Evolutionary conservation across 2,329 filamentous ascomycete genomes (phyloP), one percentile per base, ranked within the genome.

Genomic region (Phialophora verrucosa): DNA sequence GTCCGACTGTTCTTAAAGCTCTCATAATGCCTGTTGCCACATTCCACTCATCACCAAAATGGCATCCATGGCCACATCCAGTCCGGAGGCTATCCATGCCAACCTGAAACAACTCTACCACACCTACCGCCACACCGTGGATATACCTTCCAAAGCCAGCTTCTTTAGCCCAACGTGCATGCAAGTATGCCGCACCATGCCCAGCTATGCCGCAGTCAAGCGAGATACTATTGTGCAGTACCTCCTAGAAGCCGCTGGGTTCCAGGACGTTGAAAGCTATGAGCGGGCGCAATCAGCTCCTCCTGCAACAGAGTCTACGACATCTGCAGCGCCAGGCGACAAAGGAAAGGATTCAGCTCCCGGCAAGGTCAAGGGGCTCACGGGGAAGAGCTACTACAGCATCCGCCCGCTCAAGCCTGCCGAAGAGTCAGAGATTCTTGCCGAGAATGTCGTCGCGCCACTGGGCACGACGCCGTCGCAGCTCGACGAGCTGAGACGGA

Each of bases 331-430:
- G 11, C 11, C 49, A 20, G 14, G 11, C 11, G 49, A 51, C 20
- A 5, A 50, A 23, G 47, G 11, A 51, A 27, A 11, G 49, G n/a
- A 23, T 12, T 1, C 49, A 7, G 49, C 49, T 23, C 49, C 49
- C 14, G 23, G 20, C 49, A 27, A 51, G 20, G 23, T 51, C 25
- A 51, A 51, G 25, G 49, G 6, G 10, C 25, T 51, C 10, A 51
- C 20, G 4, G 49, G 49, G 49, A 51, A 51, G 49, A 51, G 25
- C 49, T 51, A 51, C 49, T 51, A 51, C 49, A 51, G 49, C 25
- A 51, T 51, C 20, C 49, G 49, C 20, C 23, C 49, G 10, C 20
- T 51, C 20, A 29, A 51, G 4, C 12, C 49, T 17, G 20, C 10
- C 49, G 49, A 51, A 8, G 49, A 51, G 20, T 51, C 49, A 23